Evolutionary conservation across 495 filamentous ascomycete genomes (phyloP).

Genomic region (Podospora appendiculata): DNA sequence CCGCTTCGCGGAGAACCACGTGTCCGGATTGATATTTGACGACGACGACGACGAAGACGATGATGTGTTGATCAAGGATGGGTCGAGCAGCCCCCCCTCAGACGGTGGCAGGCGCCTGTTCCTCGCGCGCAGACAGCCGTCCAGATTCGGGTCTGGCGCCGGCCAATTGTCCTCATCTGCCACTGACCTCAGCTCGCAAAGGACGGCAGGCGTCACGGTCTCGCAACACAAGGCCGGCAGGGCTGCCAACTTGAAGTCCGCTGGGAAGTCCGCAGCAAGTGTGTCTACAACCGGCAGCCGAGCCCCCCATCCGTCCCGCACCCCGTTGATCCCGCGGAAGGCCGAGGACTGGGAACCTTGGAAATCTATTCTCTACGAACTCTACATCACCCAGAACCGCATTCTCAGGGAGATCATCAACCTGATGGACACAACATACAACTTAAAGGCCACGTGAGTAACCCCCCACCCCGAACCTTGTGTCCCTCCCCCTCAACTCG

Average conservation of each 20-base stretch:
- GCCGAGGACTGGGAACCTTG: conserved; percentile 25
- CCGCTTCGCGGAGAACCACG: background rate
- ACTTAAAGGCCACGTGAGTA: conserved; percentile 23
- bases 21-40: background rate
- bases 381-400: conserved; percentile 26
- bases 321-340: conserved; percentile 14
- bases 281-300: background rate
- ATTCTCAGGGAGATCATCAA: conserved; percentile 23
- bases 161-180: background rate
- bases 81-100: conserved; percentile 6
- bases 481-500: background rate
- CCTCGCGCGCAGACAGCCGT: background rate
- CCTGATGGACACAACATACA: conserved; percentile 20
- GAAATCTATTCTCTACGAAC: conserved; percentile 18
- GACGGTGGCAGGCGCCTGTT: conserved; percentile 1
- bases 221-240: background rate
- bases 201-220: background rate
- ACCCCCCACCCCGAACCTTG: background rate
- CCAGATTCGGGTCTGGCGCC: conserved; percentile 1
- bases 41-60: background rate
- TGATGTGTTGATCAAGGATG: conserved; percentile 11
- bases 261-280: background rate
- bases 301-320: background rate
- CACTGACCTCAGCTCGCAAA: background rate
- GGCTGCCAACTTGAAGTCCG: background rate